Conservation (phyloP, 208 protist species). For the Porcisia deanei region DNA sequence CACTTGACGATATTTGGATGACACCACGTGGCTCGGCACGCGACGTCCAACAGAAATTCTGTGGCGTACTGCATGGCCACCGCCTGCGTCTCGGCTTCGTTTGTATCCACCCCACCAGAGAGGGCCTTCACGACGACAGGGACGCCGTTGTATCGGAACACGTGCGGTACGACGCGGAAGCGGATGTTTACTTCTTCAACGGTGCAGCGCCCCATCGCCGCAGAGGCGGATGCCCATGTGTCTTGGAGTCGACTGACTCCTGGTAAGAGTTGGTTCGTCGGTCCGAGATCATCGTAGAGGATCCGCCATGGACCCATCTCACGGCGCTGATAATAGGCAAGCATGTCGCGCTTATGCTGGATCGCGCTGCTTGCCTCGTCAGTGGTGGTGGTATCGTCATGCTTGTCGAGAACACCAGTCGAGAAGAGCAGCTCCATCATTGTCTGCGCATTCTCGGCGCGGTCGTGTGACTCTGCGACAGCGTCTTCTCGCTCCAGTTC, state of each 20-base stretch:
- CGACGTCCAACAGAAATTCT: slow-evolving; percentile 67
- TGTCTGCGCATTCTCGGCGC: slow-evolving; percentile 37
- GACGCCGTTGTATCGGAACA: slow-evolving; percentile 20
- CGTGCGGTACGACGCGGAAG: slow-evolving; percentile 23
- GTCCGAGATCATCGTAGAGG: slow-evolving; percentile 40
- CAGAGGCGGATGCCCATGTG: neutral
- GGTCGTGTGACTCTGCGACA: slow-evolving; percentile 27
- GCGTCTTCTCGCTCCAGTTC: slow-evolving; percentile 42
- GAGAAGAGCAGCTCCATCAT: slow-evolving; percentile 24
- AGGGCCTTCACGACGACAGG: slow-evolving; percentile 29
- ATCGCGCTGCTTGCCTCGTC: neutral
- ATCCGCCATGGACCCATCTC: slow-evolving; percentile 53
- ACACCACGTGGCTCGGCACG: slow-evolving; percentile 52
- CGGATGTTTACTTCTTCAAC: neutral
- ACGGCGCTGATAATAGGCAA: slow-evolving; percentile 41
- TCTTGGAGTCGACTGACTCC: neutral
- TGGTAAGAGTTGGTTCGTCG: neutral
- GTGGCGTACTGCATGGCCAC: slow-evolving; percentile 26
- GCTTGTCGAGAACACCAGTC: neutral
- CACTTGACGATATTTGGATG: slow-evolving; percentile 61
- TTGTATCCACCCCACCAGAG: slow-evolving; percentile 1
- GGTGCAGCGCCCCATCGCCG: neutral
- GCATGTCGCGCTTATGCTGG: slow-evolving; percentile 28
- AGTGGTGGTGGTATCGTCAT: neutral
- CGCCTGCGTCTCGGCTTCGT: slow-evolving; percentile 11